Evolutionary conservation across 2,329 filamentous ascomycete species (phyloP), one percentile per base, ranked within the genome.

Genomic region (Anisogramma anomala): DNA sequence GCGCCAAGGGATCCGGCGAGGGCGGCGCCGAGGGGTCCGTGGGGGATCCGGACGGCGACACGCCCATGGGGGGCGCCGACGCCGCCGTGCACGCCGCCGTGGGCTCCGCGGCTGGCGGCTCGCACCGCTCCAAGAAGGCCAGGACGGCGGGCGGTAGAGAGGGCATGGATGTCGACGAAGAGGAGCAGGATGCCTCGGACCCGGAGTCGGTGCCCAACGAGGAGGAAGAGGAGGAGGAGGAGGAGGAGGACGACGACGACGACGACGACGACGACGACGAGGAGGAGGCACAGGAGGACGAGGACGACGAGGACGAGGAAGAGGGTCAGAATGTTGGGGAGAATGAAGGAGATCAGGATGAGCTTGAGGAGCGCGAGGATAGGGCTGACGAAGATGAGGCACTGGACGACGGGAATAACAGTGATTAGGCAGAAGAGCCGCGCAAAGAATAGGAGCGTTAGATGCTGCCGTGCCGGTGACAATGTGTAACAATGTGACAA

Each of bases 351-450:
- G 35, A 64, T 57, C 4, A 65, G 8, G 68, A 68, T 28, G 71
- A 72, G 33, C 70, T 74, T 30, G 54, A 66, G 39, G 61, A 63
- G 14, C 64, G 64, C 19, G 61, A 65, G 36, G 52, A 61, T 4
- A 64, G 64, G 48, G 67, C 67, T 3, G 64, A 66, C 2, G 71
- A 65, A 8, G 77, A 79, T 43, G 79, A 82, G 49, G 78, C 75
- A 10, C 57, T 80, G 44, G 76, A 79, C 49, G 63, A 68, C 53
- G 74, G 71, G 9, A 69, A 73, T 38, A 75, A 79, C 47, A 77
- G 73, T 50, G 73, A 77, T 42, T 76, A 55, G n/a, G 22, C 22
- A 9, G 9, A 6, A 9, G 22, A 5, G 9, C 22, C 22, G 9
- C 22, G 22, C 22, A 23, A 23, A 9, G 22, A 23, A 23, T 6